phyloP scores from a whole-genome alignment of 1,284 basidiomycete species.

The Bjerkandera adusta region DNA sequence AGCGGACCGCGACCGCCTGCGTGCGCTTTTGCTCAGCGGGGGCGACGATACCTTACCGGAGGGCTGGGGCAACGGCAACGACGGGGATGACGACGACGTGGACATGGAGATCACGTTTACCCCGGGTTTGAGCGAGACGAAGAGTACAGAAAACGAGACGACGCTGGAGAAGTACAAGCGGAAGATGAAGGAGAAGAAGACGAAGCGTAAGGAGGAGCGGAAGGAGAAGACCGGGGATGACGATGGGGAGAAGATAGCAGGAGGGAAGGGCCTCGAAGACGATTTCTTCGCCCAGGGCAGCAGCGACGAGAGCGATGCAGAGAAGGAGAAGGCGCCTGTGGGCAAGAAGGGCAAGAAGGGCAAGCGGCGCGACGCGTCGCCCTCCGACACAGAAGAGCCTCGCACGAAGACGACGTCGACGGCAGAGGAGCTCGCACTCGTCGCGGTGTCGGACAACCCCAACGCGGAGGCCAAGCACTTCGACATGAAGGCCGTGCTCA shows the following conservation, averaged over 20 bases:
- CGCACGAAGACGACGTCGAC: conserved; percentile 34
- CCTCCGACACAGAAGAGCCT: conserved; percentile 17
- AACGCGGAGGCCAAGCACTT: conserved; percentile 75
- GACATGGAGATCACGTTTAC: conserved; percentile 95
- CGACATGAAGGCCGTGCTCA: conserved; percentile 87
- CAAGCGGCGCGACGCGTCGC: neutral
- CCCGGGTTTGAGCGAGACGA: conserved; percentile 68
- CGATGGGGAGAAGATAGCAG: conserved; percentile 20
- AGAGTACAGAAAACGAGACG: conserved; percentile 70
- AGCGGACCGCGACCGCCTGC: conserved; percentile 59
- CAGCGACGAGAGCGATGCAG: conserved; percentile 35
- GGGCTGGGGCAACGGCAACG: conserved; percentile 67
- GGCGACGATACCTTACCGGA: conserved; percentile 67
- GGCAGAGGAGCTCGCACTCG: conserved; percentile 61
- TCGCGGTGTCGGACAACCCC: conserved; percentile 58
- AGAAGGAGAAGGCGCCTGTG: conserved; percentile 29
- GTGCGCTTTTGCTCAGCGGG: conserved; percentile 68
- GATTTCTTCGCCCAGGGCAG: conserved; percentile 68
- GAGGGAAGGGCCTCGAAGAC: conserved; percentile 39
- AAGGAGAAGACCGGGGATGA: conserved; percentile 36
- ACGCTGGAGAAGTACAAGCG: conserved; percentile 83
- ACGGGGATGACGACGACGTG: conserved; percentile 47
- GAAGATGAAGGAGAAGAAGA: conserved; percentile 85
- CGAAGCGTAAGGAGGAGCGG: conserved; percentile 70
- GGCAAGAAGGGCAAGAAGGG: conserved; percentile 20